phyloP scores from a whole-genome alignment of 441 rosid species.

The Syzygium malaccense region DNA sequence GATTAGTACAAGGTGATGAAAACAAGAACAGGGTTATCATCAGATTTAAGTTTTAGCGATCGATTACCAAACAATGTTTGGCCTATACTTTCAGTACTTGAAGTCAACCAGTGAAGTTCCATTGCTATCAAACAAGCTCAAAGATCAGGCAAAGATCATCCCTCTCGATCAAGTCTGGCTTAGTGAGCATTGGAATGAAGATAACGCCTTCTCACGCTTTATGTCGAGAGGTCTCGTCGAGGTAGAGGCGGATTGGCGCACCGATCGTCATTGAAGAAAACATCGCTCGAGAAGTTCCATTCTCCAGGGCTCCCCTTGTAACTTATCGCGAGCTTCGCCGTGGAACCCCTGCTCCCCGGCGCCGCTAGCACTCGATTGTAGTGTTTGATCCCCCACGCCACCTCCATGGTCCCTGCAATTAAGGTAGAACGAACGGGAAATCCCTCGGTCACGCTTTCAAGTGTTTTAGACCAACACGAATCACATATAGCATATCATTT shows the following conservation, averaged over 20 bases:
- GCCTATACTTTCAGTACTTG: neutral
- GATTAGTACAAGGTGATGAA: neutral
- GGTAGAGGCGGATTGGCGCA: neutral
- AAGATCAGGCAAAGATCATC: too few species aligned
- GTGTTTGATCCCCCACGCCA: neutral
- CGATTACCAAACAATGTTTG: neutral
- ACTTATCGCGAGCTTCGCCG: neutral
- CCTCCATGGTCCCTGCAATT: neutral
- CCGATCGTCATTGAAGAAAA: neutral
- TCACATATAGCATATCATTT: neutral
- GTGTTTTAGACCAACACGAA: neutral
- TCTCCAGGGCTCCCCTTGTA: neutral
- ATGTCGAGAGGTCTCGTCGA: neutral
- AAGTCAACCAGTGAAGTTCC: neutral
- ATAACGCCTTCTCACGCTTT: too few species aligned
- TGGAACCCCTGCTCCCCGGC: neutral
- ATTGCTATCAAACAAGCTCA: neutral
- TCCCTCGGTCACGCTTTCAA: neutral
- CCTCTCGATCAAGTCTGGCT: too few species aligned
- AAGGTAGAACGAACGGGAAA: neutral
- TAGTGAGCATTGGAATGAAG: too few species aligned
- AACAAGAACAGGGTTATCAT: neutral
- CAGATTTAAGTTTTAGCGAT: neutral
- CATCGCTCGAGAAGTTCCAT: neutral
- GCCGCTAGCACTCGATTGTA: neutral